phyloP scores from a whole-genome alignment of 805 yeast species.

The Kodamaea restingae region DNA sequence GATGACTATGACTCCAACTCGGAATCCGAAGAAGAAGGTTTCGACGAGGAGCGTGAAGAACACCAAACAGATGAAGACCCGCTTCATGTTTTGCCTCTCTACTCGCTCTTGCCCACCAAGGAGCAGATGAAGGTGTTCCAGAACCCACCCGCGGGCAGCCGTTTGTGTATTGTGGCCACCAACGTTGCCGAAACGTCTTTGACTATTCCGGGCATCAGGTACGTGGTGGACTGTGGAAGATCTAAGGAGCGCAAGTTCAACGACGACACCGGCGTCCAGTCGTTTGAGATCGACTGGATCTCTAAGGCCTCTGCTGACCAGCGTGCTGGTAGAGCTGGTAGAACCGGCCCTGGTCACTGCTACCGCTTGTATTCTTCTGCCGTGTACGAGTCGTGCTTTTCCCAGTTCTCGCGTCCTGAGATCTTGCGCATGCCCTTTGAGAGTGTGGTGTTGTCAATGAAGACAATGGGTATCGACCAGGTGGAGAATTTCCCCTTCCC shows the following conservation, averaged over 20 bases:
- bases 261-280: constrained; percentile 84
- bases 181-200: constrained; percentile 97
- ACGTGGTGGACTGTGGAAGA: constrained; percentile 94
- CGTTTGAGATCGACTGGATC: constrained; percentile 87
- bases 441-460: constrained; percentile 93
- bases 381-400: constrained; percentile 80
- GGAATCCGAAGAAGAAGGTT: constrained; percentile 55
- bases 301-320: constrained; percentile 95
- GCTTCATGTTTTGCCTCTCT: constrained; percentile 83
- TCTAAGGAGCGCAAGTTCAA: constrained; percentile 83
- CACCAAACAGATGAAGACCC: constrained; percentile 75
- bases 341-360: constrained; percentile 98
- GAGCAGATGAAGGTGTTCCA: constrained; percentile 94
- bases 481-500: constrained; percentile 94
- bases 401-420: constrained; percentile 82
- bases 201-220: constrained; percentile 92
- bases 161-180: constrained; percentile 92
- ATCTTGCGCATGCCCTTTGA: constrained; percentile 94
- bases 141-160: constrained; percentile 76
- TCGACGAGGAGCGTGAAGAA: constrained; percentile 67
- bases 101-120: constrained; percentile 87
- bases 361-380: constrained; percentile 92
- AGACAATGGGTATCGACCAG: constrained; percentile 92
- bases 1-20: constrained; percentile 52
- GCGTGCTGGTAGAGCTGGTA: constrained; percentile 95